Conservation (phyloP, 2,329 filamentous ascomycete species). For the Fusarium proliferatum region DNA sequence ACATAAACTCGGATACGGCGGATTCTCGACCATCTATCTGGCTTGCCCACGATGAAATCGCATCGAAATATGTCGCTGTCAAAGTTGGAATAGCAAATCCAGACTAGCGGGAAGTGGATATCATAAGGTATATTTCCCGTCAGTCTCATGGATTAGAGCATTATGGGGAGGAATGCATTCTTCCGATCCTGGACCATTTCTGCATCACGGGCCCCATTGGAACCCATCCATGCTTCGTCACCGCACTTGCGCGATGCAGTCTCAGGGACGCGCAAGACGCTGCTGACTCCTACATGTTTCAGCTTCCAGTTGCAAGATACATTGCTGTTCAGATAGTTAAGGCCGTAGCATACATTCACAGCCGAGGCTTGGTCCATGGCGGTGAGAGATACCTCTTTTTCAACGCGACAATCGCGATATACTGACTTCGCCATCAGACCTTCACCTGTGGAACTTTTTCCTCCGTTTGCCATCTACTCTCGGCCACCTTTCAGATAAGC, state of each 20-base stretch:
- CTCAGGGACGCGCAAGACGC: conserved; percentile 33
- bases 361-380: conserved; percentile 48
- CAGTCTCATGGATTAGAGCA: accelerated
- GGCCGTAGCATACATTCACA: conserved; percentile 45
- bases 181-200: conserved; percentile 41
- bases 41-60: conserved; percentile 45
- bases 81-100: conserved; percentile 47
- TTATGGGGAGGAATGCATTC: neutral
- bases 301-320: conserved; percentile 43
- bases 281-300: conserved; percentile 31
- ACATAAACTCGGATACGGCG: conserved; percentile 46
- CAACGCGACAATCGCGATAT: neutral
- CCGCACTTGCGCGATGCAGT: conserved; percentile 41
- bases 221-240: conserved; percentile 45
- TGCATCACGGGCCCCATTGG: conserved; percentile 45
- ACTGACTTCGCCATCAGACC: conserved; percentile 23
- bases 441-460: conserved; percentile 51
- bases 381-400: neutral
- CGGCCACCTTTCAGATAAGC: conserved; percentile 31
- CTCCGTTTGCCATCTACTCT: conserved; percentile 39
- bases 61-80: conserved; percentile 46
- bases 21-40: conserved; percentile 49
- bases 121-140: conserved; percentile 33
- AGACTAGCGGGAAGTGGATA: conserved; percentile 28
- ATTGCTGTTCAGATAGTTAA: conserved; percentile 42